Base-by-base conservation (phyloP, 2,329 filamentous ascomycete genomes). In the Fusarium sp. region DNA sequence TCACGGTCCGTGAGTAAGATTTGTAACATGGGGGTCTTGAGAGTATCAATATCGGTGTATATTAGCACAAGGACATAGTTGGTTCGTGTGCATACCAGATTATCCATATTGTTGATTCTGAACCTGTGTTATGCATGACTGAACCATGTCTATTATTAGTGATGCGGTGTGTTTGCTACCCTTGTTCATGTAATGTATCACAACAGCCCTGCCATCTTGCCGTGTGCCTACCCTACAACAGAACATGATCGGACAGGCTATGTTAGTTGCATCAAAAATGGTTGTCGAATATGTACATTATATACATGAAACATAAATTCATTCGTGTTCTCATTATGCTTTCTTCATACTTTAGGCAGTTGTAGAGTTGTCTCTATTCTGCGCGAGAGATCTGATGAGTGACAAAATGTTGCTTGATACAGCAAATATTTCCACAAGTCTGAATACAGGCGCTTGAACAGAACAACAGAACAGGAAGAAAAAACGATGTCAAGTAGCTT, bases 221-320 rank as follows among this genome's bases (percentile, higher is more conserved):
- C 34, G 44, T 18, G n/a, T 34, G 33, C 38, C 18, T 62, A 62
- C 58, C 58, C 58, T 62, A 34, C 8, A 61, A 42, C 40, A 12
- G 6, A 34, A 30, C 12, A 11, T 12, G 8, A 23, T 36, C 12
- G 6, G 1, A 15, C 8, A 26, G 4, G 7, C n/a, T 49, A 31
- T 36, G 46, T 36, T n/a, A 26, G 26, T 9, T 26, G 10, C 10
- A 9, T 11, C 30, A 11, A 11, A 11, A 30, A 30, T 30, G 8
- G 30, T 30, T 30, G 10, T 30, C 30, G 23, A 6, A 8, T 30
- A 30, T 30, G 10, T 11, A 30, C 8, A 23, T 4, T 23, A 23
- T 23, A 23, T 23, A 23, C 23, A 23, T 23, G 23, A 23, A 23
- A 23, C 23, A 23, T 23, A 23, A 6, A 23, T 23, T 23, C 23